These are phyloP conservation scores for Suillus decipiens DNA, from an alignment of 768 basidiomycete species.

Conservation along the genomic window DNA sequence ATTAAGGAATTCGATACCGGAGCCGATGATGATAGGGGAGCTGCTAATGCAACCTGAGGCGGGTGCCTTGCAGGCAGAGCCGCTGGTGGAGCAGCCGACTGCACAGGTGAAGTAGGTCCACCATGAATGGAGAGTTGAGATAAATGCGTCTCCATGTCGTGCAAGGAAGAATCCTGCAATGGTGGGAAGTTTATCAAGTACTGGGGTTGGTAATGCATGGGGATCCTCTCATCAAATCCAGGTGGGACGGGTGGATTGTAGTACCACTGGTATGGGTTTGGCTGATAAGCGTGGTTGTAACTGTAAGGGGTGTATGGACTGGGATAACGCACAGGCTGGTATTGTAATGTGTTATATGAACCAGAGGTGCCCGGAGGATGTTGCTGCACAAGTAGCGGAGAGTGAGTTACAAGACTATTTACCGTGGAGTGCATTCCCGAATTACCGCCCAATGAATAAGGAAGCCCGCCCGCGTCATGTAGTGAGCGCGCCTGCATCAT, in stretches of 20 bases:
- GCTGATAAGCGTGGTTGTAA: constrained; percentile 39
- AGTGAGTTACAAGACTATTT: constrained; percentile 22
- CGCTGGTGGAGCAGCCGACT: background rate
- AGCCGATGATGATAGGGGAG: constrained; percentile 9
- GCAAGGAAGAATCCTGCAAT: constrained; percentile 18
- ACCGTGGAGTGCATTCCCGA: constrained; percentile 21
- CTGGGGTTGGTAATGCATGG: constrained; percentile 34
- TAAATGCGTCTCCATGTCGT: constrained; percentile 23
- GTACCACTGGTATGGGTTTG: constrained; percentile 52
- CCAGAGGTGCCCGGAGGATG: constrained; percentile 24
- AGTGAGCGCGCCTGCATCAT: constrained; percentile 37
- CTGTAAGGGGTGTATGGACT: constrained; percentile 36
- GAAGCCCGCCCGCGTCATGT: constrained; percentile 42
- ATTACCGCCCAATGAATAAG: constrained; percentile 36
- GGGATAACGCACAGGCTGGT: constrained; percentile 24
- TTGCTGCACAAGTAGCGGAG: constrained; percentile 24
- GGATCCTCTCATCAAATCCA: constrained; percentile 31
- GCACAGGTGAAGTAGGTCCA: constrained; percentile 16
- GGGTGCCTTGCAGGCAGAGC: background rate
- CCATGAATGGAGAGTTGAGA: constrained; percentile 20
- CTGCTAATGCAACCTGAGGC: background rate
- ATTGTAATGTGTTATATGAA: constrained; percentile 20
- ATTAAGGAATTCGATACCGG: constrained; percentile 4
- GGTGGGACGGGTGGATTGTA: constrained; percentile 27
- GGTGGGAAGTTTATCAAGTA: constrained; percentile 35